Percentiles rank a stretch among this genome's conserved stretches.
Evolutionary conservation across 208 protist species (phyloP).

Genomic region (Crithidia bombi): DNA sequence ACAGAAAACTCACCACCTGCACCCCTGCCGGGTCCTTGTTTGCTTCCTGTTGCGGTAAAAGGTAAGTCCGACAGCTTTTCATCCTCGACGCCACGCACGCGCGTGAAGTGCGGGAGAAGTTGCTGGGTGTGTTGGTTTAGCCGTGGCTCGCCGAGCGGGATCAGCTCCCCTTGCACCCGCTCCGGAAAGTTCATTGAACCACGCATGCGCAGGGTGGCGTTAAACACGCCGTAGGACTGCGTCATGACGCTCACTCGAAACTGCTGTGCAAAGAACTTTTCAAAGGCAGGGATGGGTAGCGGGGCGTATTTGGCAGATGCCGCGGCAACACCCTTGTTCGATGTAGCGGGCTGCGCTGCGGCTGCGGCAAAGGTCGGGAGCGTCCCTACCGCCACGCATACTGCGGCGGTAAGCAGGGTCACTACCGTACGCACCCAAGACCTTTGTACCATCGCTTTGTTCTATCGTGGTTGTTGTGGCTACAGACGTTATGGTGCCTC

Average conservation of each 20-base stretch:
- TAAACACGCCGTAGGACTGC: slow-evolving; percentile 65
- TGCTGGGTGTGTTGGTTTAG: slow-evolving; percentile 18
- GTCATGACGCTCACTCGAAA: slow-evolving; percentile 82
- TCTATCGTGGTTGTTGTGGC: too few species aligned
- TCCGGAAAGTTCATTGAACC: slow-evolving; percentile 69
- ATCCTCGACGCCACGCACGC: slow-evolving; percentile 34
- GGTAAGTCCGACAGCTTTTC: slow-evolving; percentile 33
- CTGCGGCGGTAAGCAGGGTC: neutral
- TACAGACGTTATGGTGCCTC: too few species aligned
- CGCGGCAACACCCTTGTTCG: neutral
- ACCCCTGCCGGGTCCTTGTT: neutral
- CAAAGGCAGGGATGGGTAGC: slow-evolving; percentile 36
- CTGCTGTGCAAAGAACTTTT: slow-evolving; percentile 58
- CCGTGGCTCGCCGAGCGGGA: slow-evolving; percentile 50
- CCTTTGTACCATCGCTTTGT: neutral
- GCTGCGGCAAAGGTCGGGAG: neutral
- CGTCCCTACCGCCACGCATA: slow-evolving; percentile 8
- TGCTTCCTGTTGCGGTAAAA: neutral
- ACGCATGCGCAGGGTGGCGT: slow-evolving; percentile 62
- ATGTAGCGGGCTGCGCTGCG: neutral
- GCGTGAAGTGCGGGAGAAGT: slow-evolving; percentile 51
- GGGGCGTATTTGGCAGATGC: slow-evolving; percentile 7
- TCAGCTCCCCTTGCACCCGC: slow-evolving; percentile 67
- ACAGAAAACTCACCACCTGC: slow-evolving; percentile 1
- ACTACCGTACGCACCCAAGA: neutral